Base-by-base conservation (phyloP, 2,329 filamentous ascomycete genomes). In the Penicillium sp. region DNA sequence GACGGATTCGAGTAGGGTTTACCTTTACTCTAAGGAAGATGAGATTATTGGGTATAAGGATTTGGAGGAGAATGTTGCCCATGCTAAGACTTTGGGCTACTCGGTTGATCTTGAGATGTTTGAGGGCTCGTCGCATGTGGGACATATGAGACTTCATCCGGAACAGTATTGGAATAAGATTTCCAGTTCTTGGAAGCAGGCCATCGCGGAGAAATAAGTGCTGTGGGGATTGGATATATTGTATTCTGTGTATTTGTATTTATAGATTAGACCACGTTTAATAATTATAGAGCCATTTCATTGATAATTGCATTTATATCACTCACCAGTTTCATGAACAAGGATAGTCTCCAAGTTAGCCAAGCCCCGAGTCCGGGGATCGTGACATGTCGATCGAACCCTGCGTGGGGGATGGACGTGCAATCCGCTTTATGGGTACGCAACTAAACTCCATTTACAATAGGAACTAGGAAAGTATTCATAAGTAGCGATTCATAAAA, bases 61-160 rank as follows among this genome's bases (percentile, higher is more conserved):
- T 43, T 41, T 61, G 49, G 58, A 61, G 44, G 49, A 52, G n/a
- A 57, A 54, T 45, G 58, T 57, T 37, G 58, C 58, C 6, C 22
- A 43, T 29, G 58, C 54, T 10, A 59, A 53, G 42, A 41, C 69
- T 12, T 66, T 69, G 46, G 81, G 81, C 0, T 82, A 77, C 55
- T 59, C 62, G 21, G 74, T 77, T 2, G 67, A 72, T 1, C 67
- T 71, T 19, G 76, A 79, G 50, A 58, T 75, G 28, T 85, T 85
- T 53, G 72, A 79, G 43, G 77, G 75, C 4, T 81, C 77, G 43
- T 68, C 74, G 1, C 82, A 85, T 63, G 81, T 82, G 17, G 79
- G 78, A 1, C 80, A 84, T 60, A 77, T 84, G 69, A 70, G 76
- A 17, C 66, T 74, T 63, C 75, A 81, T 48, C 74, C 76, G 1